A percentile compares a stretch with the other conserved stretches of the same genome.
Evolutionary conservation across 2,329 filamentous ascomycete genomes (phyloP).

Genomic region (Fusarium pseudocircinatum): DNA sequence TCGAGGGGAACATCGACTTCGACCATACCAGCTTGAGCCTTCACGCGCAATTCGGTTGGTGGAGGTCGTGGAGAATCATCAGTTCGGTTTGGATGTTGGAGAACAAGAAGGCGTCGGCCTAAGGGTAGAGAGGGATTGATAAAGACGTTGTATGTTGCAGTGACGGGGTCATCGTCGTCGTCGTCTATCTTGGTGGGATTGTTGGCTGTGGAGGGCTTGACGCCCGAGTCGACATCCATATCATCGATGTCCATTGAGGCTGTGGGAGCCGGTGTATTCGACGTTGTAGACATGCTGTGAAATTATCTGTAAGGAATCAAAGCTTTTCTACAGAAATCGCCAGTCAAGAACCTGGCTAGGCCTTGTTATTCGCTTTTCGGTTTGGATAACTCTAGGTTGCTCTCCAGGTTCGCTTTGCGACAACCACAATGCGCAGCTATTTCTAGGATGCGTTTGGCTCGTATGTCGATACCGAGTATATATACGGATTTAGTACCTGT

Average conservation of each 20-base stretch:
- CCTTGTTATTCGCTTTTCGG: not conserved
- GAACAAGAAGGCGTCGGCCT: conserved; percentile 76
- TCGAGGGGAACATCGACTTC: conserved; percentile 92
- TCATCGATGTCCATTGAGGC: conserved; percentile 37
- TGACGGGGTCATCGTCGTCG: conserved; percentile 71
- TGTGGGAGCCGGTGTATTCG: conserved; percentile 15
- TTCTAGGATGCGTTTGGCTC: not conserved
- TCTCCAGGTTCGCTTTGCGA: conserved; percentile 20
- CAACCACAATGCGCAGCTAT: not conserved
- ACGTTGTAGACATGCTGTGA: conserved; percentile 17
- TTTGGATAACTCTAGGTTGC: conserved; percentile 2
- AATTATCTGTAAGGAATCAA: not conserved
- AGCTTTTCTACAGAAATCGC: not conserved
- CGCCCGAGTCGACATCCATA: conserved; percentile 31
- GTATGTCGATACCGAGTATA: not conserved
- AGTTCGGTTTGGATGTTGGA: conserved; percentile 88
- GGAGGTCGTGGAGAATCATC: conserved; percentile 60
- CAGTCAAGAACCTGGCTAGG: not conserved
- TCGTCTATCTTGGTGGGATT: conserved; percentile 27
- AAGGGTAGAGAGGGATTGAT: conserved; percentile 77
- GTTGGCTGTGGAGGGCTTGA: conserved; percentile 13
- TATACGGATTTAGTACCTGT: not conserved
- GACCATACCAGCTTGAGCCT: conserved; percentile 82
- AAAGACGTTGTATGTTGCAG: conserved; percentile 83
- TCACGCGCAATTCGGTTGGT: conserved; percentile 82